These are phyloP conservation scores for Claviceps digitariae DNA, from an alignment of 2,329 filamentous ascomycete genomes.

Conservation along the genomic window DNA sequence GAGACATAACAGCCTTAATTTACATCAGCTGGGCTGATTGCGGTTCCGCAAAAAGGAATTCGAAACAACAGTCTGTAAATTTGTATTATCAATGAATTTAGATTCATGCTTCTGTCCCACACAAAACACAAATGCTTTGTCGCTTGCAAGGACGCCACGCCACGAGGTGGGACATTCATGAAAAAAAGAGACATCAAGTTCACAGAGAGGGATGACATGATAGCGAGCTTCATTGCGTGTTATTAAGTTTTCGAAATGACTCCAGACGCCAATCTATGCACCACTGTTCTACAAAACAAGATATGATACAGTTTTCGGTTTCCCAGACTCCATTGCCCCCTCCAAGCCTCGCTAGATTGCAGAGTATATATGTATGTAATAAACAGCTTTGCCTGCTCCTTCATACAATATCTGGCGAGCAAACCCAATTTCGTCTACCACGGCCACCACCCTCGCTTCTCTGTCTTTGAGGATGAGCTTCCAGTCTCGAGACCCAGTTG, in stretches of 20 bases:
- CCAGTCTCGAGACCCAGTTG: constrained; percentile 28
- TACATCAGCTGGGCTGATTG: not conserved
- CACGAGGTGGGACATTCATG: not conserved
- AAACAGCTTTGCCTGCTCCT: not conserved
- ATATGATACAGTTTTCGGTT: constrained; percentile 25
- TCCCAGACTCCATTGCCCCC: not conserved
- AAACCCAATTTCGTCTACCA: constrained; percentile 17
- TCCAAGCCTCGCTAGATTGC: constrained; percentile 6
- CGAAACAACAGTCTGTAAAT: not conserved
- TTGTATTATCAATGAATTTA: not conserved
- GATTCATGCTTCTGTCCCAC: not conserved
- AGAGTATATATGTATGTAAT: not conserved
- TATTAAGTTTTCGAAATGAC: constrained; percentile 11
- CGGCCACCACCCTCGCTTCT: constrained; percentile 38
- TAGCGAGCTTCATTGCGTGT: not conserved
- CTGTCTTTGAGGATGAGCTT: constrained; percentile 10
- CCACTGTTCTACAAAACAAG: constrained; percentile 24
- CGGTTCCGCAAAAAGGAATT: not conserved
- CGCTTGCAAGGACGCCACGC: not conserved
- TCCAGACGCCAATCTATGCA: constrained; percentile 31
- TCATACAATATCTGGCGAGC: not conserved
- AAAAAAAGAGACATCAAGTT: not conserved
- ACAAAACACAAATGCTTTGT: not conserved
- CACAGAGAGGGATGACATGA: not conserved
- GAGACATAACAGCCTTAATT: not conserved